Evolutionary conservation across 1,284 basidiomycete genomes (phyloP).

Genomic region (Tilletia horrida): DNA sequence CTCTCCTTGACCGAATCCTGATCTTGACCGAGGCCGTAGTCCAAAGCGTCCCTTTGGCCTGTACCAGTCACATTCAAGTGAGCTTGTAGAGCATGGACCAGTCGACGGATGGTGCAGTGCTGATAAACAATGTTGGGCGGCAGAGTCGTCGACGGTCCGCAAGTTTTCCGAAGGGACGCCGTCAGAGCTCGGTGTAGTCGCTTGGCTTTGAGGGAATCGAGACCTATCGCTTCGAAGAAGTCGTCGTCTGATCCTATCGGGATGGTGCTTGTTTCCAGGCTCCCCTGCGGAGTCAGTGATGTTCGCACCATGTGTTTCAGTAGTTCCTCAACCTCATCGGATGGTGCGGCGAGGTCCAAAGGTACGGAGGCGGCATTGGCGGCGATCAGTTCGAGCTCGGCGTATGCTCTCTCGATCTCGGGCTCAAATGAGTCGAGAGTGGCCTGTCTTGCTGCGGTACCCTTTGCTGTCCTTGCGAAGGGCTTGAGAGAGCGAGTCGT

Average conservation of each 20-base stretch:
- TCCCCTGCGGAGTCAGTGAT: too few relatives aligned
- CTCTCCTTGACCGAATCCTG: neutral
- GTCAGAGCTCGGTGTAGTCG: neutral
- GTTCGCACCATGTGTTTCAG: too few relatives aligned
- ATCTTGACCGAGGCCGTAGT: neutral
- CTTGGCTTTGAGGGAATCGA: neutral
- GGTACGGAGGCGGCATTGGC: neutral
- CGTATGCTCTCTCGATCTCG: neutral
- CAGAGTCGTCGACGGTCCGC: neutral
- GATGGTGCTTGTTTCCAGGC: neutral
- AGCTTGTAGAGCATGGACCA: neutral
- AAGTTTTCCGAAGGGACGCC: neutral
- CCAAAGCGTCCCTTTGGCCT: neutral
- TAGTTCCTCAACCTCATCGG: neutral
- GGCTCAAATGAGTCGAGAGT: neutral
- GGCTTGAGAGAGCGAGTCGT: neutral
- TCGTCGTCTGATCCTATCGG: neutral
- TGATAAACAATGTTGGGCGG: conserved; percentile 5
- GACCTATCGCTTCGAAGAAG: neutral
- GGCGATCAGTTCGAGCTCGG: neutral
- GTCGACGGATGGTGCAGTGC: conserved; percentile 1
- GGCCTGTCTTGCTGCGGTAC: neutral
- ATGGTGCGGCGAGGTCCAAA: neutral
- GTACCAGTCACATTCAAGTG: neutral
- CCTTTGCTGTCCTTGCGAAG: neutral